Evolutionary conservation across 108 stramenopile species (phyloP).

Genomic region (Schizochytrium sp.): DNA sequence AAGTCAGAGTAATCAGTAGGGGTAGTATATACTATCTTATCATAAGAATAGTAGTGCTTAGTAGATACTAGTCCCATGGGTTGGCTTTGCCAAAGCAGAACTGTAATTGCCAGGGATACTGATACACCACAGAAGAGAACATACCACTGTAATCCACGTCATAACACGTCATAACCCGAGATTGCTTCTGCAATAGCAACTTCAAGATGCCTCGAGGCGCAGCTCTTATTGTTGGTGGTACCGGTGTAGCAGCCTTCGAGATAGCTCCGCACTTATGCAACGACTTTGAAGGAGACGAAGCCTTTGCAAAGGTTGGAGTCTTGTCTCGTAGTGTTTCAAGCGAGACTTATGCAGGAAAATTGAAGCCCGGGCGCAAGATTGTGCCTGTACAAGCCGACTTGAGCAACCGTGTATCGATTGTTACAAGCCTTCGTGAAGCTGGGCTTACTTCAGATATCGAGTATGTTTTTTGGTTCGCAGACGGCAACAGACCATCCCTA

Average conservation of each 20-base stretch:
- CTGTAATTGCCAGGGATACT: too few relatives aligned
- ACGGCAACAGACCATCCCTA: neutral
- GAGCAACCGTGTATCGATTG: neutral
- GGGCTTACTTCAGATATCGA: neutral
- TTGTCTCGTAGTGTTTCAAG: neutral
- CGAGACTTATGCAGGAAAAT: neutral
- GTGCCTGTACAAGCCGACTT: neutral
- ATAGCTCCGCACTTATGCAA: neutral
- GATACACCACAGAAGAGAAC: too few relatives aligned
- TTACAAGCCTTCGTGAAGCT: neutral
- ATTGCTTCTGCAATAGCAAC: too few relatives aligned
- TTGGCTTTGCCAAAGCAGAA: too few relatives aligned
- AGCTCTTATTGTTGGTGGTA: too few relatives aligned
- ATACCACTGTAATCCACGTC: too few relatives aligned
- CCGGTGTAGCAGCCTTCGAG: neutral
- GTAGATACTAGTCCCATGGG: too few relatives aligned
- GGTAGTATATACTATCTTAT: too few relatives aligned
- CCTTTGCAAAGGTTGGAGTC: slow-evolving; percentile 12
- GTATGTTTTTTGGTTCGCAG: slow-evolving; percentile 52
- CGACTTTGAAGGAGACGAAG: neutral
- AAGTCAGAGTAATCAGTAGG: too few relatives aligned
- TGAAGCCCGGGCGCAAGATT: neutral
- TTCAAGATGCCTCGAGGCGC: too few relatives aligned
- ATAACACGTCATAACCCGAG: too few relatives aligned
- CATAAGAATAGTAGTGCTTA: too few relatives aligned